Percentiles rank a stretch among this genome's conserved stretches.
Evolutionary conservation across 768 basidiomycete species (phyloP).

Genomic region (Cyclocybe cylindracea): DNA sequence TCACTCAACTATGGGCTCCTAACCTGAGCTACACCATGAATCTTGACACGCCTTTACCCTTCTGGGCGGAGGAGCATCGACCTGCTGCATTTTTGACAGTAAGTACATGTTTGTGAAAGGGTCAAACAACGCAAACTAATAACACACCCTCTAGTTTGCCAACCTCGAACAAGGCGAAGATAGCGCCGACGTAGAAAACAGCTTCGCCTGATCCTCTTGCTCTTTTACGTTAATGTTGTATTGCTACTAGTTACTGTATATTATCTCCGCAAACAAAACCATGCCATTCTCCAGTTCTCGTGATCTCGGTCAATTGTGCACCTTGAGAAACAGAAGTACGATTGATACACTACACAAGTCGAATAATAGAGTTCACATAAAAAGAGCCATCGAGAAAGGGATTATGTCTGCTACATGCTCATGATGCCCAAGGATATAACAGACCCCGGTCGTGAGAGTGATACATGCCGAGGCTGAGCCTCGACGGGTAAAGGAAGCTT

Average conservation of each 20-base stretch:
- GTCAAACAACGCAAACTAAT: slow-evolving; percentile 1
- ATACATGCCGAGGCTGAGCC: slow-evolving; percentile 32
- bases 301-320: not conserved
- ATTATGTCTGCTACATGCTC: slow-evolving; percentile 31
- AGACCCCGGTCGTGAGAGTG: slow-evolving; percentile 52
- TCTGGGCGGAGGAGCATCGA: slow-evolving; percentile 96
- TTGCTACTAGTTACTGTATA: slow-evolving; percentile 6
- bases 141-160: slow-evolving; percentile 62
- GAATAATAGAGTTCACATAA: slow-evolving; percentile 1
- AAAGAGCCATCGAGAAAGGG: not conserved
- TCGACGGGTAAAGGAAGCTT: slow-evolving; percentile 28
- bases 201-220: slow-evolving; percentile 64
- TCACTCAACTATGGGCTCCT: slow-evolving; percentile 90
- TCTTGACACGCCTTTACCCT: slow-evolving; percentile 89
- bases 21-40: slow-evolving; percentile 80
- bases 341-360: slow-evolving; percentile 1
- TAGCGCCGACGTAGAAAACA: slow-evolving; percentile 94
- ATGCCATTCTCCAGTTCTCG: slow-evolving; percentile 7
- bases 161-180: slow-evolving; percentile 89
- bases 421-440: slow-evolving; percentile 54
- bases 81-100: slow-evolving; percentile 93
- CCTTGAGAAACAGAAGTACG: not conserved
- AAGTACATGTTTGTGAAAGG: slow-evolving; percentile 30
- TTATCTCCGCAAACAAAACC: not conserved
- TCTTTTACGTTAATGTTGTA: slow-evolving; percentile 12